A percentile compares a stretch with the other conserved stretches of the same genome.
Conservation (phyloP, 2,329 filamentous ascomycete species). For the Pseudocercospora crystallina region DNA sequence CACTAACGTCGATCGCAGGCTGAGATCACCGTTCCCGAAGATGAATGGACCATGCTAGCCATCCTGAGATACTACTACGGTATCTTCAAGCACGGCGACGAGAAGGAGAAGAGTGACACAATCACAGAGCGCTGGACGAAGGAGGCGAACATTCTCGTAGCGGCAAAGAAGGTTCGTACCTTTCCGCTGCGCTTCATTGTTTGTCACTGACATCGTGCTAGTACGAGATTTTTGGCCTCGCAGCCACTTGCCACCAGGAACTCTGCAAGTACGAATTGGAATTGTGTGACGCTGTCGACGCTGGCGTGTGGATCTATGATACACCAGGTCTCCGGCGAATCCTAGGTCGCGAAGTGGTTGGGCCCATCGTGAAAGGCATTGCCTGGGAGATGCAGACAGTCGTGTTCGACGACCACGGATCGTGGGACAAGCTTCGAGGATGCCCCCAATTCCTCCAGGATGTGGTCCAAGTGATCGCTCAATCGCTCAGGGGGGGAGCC, state of each 20-base stretch:
- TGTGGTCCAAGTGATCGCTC: too few species aligned
- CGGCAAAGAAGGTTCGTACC: not conserved
- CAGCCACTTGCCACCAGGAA: too few species aligned
- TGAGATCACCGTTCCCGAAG: constrained; percentile 1
- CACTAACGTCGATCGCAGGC: too few species aligned
- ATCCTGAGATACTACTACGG: not conserved
- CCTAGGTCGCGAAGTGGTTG: not conserved
- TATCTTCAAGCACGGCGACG: not conserved
- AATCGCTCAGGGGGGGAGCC: too few species aligned
- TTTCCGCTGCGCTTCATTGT: not conserved
- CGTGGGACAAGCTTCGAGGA: not conserved
- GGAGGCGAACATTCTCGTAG: not conserved
- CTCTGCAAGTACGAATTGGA: too few species aligned
- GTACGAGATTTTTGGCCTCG: too few species aligned
- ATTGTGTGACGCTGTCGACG: not conserved
- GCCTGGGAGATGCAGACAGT: not conserved
- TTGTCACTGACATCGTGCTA: not conserved
- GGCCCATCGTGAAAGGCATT: not conserved
- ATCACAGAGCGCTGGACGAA: not conserved
- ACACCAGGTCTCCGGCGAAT: not conserved
- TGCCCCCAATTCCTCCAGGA: not conserved
- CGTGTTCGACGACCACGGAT: not conserved
- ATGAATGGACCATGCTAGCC: not conserved
- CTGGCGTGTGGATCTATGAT: not conserved
- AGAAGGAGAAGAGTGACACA: not conserved